phyloP scores from a whole-genome alignment of 139 green algal species.

The Micractinium sp. region DNA sequence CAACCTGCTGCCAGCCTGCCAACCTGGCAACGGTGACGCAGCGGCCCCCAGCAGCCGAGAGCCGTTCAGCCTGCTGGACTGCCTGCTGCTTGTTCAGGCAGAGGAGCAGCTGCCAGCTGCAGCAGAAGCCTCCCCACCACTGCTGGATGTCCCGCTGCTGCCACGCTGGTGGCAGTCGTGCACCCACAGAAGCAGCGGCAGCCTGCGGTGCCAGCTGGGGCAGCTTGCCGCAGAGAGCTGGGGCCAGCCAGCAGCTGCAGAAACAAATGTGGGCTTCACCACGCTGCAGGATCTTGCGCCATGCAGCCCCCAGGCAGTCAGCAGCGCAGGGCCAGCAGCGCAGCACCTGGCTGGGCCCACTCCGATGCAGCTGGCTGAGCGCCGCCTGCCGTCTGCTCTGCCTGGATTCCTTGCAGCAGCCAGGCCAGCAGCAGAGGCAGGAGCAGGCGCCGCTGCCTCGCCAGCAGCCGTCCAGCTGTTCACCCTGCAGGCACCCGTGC shows the following conservation, averaged over 20 bases:
- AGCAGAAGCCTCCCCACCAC: too few relatives aligned
- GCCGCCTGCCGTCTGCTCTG: neutral
- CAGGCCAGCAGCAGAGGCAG: neutral
- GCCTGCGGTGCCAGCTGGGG: neutral
- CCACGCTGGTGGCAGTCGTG: neutral
- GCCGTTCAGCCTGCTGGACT: neutral
- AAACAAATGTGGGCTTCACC: neutral
- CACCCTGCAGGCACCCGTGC: neutral
- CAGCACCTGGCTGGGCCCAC: neutral
- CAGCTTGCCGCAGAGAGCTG: neutral
- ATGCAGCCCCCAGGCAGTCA: neutral
- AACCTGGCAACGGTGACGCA: neutral
- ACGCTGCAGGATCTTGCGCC: neutral
- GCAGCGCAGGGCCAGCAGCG: neutral
- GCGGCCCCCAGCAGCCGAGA: neutral
- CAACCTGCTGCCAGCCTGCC: neutral
- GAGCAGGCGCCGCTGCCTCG: neutral
- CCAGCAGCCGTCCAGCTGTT: neutral
- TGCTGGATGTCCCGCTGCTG: conserved; percentile 8
- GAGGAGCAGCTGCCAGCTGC: neutral
- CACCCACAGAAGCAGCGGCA: neutral
- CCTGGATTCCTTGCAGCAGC: conserved; percentile 12
- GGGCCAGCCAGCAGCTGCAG: neutral
- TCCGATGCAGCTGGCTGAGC: neutral
- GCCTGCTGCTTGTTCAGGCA: neutral